Evolutionary conservation across 257 asterid genomes (phyloP).

Genomic region (Ilex aquifolium): DNA sequence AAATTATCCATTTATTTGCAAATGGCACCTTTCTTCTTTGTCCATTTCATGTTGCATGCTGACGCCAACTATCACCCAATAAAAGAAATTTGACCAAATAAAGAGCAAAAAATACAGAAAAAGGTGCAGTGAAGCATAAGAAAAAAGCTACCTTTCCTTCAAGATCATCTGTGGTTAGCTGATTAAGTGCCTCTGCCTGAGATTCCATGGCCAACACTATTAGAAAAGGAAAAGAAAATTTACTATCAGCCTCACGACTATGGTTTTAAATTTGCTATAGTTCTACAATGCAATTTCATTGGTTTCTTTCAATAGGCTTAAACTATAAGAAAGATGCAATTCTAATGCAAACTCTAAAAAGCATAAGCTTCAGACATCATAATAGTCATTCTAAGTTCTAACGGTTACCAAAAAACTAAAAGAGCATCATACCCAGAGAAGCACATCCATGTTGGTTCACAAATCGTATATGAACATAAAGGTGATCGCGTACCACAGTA

Average conservation of each 20-base stretch:
- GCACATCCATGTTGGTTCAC: no score
- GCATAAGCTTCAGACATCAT: no score
- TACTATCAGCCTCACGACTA: not conserved
- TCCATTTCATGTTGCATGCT: no score
- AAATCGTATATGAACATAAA: no score
- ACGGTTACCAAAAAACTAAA: conserved; percentile 1
- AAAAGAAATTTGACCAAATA: not conserved
- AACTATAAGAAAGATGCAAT: no score
- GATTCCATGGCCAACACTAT: conserved; percentile 92
- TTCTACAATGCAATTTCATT: no score
- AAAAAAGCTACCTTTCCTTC: conserved; percentile 75
- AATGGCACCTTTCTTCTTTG: no score
- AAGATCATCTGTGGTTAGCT: conserved; percentile 79
- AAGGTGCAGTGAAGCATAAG: not conserved
- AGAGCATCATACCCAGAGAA: not conserved
- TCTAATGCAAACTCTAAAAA: not conserved
- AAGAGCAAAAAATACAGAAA: not conserved
- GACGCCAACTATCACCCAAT: not conserved
- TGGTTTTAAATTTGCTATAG: conserved; percentile 1
- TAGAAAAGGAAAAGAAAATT: conserved; percentile 6
- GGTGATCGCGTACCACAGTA: no score
- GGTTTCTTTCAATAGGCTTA: no score
- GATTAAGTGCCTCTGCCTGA: conserved; percentile 84
- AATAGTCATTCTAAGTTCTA: not conserved
- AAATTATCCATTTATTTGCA: no score